Percentiles rank a stretch among this genome's conserved stretches.
Conservation (phyloP, 305 asterid genomes). For the Galium porrigens region DNA sequence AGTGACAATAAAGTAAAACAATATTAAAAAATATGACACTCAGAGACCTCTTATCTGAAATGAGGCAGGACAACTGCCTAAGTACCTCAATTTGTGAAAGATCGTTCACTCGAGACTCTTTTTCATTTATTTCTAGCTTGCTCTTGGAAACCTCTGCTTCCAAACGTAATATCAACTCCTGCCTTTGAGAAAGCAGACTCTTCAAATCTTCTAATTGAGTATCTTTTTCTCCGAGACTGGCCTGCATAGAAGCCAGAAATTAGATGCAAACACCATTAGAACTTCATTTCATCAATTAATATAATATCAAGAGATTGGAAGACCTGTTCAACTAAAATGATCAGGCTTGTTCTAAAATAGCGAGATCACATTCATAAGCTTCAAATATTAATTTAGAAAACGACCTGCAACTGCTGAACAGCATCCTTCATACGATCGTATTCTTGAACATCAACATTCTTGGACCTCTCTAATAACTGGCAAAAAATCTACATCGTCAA, state of each 20-base stretch:
- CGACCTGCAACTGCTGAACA: conserved; percentile 42
- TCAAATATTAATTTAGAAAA: not conserved
- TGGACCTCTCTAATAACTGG: conserved; percentile 48
- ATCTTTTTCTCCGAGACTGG: conserved; percentile 47
- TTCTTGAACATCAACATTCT: conserved; percentile 54
- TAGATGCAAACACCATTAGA: conserved; percentile 5
- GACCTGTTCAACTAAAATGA: not conserved
- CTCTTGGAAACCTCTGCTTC: conserved; percentile 53
- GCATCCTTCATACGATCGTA: conserved; percentile 47
- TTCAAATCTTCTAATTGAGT: conserved; percentile 45
- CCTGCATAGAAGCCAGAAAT: conserved; percentile 5
- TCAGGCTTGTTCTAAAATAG: not conserved
- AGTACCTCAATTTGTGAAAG: conserved; percentile 39
- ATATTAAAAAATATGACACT: not conserved
- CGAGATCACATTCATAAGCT: not conserved
- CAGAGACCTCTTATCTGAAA: not conserved
- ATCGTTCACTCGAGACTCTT: conserved; percentile 46
- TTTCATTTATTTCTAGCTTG: conserved; percentile 44
- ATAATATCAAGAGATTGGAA: not conserved
- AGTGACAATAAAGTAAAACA: not conserved
- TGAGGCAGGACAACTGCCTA: not conserved
- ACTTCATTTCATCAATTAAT: not conserved
- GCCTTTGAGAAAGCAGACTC: conserved; percentile 44
- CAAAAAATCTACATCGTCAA: not conserved
- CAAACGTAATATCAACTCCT: conserved; percentile 31